Conservation (phyloP, 176 grass and related monocot genomes). For the Ampelocalamus luodianensis region DNA sequence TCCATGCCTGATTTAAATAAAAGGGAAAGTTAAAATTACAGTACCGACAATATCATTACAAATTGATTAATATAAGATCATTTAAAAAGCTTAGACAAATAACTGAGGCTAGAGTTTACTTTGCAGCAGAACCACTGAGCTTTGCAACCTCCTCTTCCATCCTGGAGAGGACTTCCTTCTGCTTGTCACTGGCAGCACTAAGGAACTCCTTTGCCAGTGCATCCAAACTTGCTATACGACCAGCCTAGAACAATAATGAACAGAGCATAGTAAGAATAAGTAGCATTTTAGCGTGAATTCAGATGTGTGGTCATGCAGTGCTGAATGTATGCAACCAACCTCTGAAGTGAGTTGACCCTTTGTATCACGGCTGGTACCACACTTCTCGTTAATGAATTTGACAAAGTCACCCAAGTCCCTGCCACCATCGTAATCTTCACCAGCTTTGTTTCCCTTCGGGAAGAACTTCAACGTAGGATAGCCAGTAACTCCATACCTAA, state of each 20-base stretch:
- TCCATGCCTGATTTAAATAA: constrained; percentile 58
- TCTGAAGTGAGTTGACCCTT: constrained; percentile 79
- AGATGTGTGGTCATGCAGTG: background rate
- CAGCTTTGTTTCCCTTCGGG: constrained; percentile 88
- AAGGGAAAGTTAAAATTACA: background rate
- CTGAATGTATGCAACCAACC: constrained; percentile 37
- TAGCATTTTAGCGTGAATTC: background rate
- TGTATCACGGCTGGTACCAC: constrained; percentile 74
- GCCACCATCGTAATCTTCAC: constrained; percentile 84
- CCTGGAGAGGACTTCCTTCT: constrained; percentile 63
- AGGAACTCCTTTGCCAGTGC: constrained; percentile 76
- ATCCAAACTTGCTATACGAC: constrained; percentile 63
- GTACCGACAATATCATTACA: background rate
- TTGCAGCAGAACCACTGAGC: constrained; percentile 70
- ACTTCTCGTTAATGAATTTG: constrained; percentile 85
- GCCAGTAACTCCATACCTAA: constrained; percentile 81
- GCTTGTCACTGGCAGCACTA: constrained; percentile 57
- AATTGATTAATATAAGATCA: background rate
- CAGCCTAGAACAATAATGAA: constrained; percentile 57
- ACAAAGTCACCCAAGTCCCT: constrained; percentile 79
- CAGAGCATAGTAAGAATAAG: background rate
- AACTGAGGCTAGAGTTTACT: constrained; percentile 45
- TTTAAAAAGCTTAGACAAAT: background rate
- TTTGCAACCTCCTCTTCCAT: constrained; percentile 75
- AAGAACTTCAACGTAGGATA: constrained; percentile 96